phyloP scores from a whole-genome alignment of 306 rosid genomes.

The Quercus parvula region DNA sequence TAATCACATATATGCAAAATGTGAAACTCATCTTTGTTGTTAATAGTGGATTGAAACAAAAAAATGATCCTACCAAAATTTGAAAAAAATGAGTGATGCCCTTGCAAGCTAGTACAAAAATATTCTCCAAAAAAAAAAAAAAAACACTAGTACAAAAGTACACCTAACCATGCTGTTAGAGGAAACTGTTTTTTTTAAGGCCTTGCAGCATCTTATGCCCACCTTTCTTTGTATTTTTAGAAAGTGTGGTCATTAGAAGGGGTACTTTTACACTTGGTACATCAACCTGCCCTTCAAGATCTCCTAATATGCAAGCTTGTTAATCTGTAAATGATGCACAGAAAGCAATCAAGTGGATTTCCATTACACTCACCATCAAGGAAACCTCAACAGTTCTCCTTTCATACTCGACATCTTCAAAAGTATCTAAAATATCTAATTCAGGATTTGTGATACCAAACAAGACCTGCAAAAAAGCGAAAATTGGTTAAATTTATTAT shows the following conservation, averaged over 20 bases:
- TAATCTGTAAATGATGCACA: neutral
- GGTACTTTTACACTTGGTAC: neutral
- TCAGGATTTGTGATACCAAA: conserved; percentile 64
- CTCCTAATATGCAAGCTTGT: neutral
- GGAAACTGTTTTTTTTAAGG: neutral
- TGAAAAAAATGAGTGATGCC: no score
- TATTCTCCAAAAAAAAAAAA: no score
- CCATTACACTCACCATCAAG: conserved; percentile 34
- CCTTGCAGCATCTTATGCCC: no score
- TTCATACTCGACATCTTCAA: conserved; percentile 81
- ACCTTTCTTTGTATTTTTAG: neutral
- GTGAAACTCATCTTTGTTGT: no score
- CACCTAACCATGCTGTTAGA: neutral
- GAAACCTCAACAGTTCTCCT: conserved; percentile 59
- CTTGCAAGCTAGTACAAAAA: no score
- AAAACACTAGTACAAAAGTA: neutral
- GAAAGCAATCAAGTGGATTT: neutral
- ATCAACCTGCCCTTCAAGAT: neutral
- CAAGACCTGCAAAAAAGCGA: conserved; percentile 52
- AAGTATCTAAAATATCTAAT: conserved; percentile 57
- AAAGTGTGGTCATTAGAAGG: neutral
- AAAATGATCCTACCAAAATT: no score
- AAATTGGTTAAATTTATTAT: neutral
- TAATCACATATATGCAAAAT: no score
- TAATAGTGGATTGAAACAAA: no score